These are phyloP conservation scores for Dactylellina haptotyla DNA, from an alignment of 2,329 filamentous ascomycete genomes.

Conservation along the genomic window DNA sequence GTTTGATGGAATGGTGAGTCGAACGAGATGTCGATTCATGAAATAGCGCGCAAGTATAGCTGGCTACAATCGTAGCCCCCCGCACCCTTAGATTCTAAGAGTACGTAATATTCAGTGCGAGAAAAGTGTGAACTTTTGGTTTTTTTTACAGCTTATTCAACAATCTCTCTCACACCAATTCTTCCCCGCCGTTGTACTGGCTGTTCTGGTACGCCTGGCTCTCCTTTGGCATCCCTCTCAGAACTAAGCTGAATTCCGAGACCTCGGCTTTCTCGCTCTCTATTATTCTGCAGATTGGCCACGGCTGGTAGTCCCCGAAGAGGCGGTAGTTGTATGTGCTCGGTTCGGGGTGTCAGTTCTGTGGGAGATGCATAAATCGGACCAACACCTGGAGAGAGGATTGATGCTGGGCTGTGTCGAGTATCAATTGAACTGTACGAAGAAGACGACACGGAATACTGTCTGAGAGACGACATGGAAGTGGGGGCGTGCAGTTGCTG, in stretches of 20 bases:
- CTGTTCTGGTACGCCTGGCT: slow-evolving; percentile 2
- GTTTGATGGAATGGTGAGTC: background rate
- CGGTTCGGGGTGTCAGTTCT: slow-evolving; percentile 42
- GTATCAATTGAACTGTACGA: slow-evolving; percentile 49
- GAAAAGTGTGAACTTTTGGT: no score
- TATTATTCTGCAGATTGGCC: slow-evolving; percentile 24
- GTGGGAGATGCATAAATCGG: slow-evolving; percentile 50
- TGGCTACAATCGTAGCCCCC: no score
- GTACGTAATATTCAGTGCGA: no score
- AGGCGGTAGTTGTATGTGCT: slow-evolving; percentile 46
- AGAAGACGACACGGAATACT: slow-evolving; percentile 46
- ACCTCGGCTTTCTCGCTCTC: slow-evolving; percentile 34
- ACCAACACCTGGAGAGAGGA: slow-evolving; percentile 44
- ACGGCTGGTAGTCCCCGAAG: slow-evolving; percentile 30
- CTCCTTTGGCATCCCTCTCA: slow-evolving; percentile 17
- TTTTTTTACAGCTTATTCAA: slow-evolving; percentile 18
- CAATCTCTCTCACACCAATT: slow-evolving; percentile 50
- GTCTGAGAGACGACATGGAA: slow-evolving; percentile 44
- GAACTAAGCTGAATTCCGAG: slow-evolving; percentile 19
- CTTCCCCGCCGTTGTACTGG: slow-evolving; percentile 33
- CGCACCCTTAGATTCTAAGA: no score
- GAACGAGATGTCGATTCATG: background rate
- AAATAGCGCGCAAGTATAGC: no score
- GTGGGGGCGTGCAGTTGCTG: slow-evolving; percentile 21
- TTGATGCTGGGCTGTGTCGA: slow-evolving; percentile 38